phyloP scores from a whole-genome alignment of 345 rosid species.

The Eutrema yunnanense region DNA sequence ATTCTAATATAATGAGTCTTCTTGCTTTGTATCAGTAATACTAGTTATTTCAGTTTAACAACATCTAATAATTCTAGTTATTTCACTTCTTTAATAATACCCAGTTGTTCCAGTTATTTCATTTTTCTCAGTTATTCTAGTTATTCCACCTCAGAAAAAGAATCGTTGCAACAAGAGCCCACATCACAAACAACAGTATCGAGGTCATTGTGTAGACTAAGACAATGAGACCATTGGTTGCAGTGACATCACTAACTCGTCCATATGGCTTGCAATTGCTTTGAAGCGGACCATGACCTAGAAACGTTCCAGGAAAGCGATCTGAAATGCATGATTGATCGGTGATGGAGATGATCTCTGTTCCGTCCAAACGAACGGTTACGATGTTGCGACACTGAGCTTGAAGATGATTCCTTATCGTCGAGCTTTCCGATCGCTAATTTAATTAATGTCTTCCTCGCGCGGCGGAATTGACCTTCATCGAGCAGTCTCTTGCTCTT shows the following conservation, averaged over 20 bases:
- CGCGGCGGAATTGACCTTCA: slow-evolving; percentile 84
- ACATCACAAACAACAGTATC: slow-evolving; percentile 71
- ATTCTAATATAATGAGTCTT: too few relatives aligned
- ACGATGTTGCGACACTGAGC: slow-evolving; percentile 37
- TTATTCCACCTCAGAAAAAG: slow-evolving; percentile 40
- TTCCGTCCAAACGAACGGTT: slow-evolving; percentile 78
- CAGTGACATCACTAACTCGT: slow-evolving; percentile 46
- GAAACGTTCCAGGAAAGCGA: slow-evolving; percentile 94
- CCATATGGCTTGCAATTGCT: slow-evolving; percentile 78
- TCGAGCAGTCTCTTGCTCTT: slow-evolving; percentile 44
- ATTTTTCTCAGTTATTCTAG: too few relatives aligned
- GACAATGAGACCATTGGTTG: slow-evolving; percentile 55
- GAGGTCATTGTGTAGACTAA: slow-evolving; percentile 63
- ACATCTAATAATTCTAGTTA: too few relatives aligned
- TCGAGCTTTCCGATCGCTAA: slow-evolving; percentile 79
- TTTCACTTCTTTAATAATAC: too few relatives aligned
- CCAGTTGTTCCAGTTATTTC: too few relatives aligned
- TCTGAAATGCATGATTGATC: slow-evolving; percentile 56
- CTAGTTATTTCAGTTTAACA: too few relatives aligned
- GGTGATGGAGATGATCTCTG: slow-evolving; percentile 32
- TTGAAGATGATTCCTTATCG: slow-evolving; percentile 57
- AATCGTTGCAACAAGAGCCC: slow-evolving; percentile 90
- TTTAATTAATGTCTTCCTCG: slow-evolving; percentile 70
- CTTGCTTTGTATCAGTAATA: too few relatives aligned
- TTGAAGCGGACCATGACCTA: slow-evolving; percentile 91